Base-by-base conservation (phyloP, 306 rosid species). In the Trifolium fragiferum region DNA sequence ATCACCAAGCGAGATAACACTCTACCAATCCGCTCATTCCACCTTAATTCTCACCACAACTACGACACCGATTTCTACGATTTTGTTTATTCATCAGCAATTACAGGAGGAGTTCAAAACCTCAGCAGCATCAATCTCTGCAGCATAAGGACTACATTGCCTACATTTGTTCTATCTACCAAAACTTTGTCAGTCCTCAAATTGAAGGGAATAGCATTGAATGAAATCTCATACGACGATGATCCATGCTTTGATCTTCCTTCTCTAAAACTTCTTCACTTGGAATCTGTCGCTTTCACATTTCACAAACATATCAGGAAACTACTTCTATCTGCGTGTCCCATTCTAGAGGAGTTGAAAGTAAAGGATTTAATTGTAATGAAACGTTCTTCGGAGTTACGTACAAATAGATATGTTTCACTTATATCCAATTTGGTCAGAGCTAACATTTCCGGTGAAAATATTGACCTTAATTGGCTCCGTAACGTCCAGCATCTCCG, bases 241-340 rank as follows among this genome's bases (percentile, higher is more conserved):
- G 50, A 11, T 74, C 41, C 20, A 20, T 10, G 4, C 21, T 18
- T 68, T 19, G 12, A 30, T 58, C 50, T 76, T 5, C 75, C 81
- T 8, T 57, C 18, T 0, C 70, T 76, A 12, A 47, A 76, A 51
- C 3, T 27, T 19, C 25, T 76, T 14, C 23, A 57, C 11, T 27
- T 76, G 25, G 1, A 14, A 2, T 5, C 0, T 2, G 38, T 76
- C 15, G 0, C 0, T 2, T 76, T 57, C n/a, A 1, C 0, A 1
- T 0, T 0, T 4, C 0, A 0, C 5, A 0, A 2, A 13, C 2
- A 10, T 33, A 1, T 68, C 0, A 9, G 0, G 8, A 19, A 13
- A 33, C 19, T 68, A 33, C 19, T 68, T 44, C 27, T 76, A 10
- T 57, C 62, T 18, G 20, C 18, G 0, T 58, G 81, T 46, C 15